Percentiles rank a stretch among this genome's conserved stretches.
These are phyloP conservation scores for Trichoderma parareesei DNA, from an alignment of 495 filamentous ascomycete genomes.

Conservation along the genomic window DNA sequence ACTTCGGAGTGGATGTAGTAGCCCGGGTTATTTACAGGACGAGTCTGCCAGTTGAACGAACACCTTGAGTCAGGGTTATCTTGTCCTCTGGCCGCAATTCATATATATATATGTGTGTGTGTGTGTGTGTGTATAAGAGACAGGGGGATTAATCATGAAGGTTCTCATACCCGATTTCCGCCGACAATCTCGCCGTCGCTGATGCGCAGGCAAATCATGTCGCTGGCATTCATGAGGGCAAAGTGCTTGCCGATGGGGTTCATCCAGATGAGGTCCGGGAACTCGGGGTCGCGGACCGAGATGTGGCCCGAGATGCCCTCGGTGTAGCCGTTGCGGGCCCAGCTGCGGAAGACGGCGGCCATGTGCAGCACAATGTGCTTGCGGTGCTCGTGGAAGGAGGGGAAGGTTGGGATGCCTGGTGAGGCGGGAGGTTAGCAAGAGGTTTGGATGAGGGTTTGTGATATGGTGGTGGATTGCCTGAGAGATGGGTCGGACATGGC, in stretches of 20 bases:
- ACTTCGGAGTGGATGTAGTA: conserved; percentile 59
- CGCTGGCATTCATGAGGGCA: conserved; percentile 35
- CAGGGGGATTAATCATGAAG: too few relatives aligned
- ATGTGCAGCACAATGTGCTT: conserved; percentile 41
- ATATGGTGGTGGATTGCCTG: background rate
- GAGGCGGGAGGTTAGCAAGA: background rate
- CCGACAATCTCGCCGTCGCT: conserved; percentile 50
- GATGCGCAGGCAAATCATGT: conserved; percentile 17
- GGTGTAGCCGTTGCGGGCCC: conserved; percentile 43
- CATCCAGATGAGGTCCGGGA: conserved; percentile 53
- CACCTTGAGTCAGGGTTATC: background rate
- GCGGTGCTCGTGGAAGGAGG: conserved; percentile 21
- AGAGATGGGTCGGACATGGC: background rate
- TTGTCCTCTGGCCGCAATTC: background rate
- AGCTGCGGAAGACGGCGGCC: conserved; percentile 46
- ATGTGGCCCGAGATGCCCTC: conserved; percentile 55
- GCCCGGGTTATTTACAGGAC: conserved; percentile 41
- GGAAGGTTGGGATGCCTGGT: conserved; percentile 22
- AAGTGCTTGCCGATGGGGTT: conserved; percentile 48
- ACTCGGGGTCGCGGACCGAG: conserved; percentile 47
- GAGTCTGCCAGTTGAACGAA: conserved; percentile 23
- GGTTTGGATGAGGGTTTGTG: background rate
- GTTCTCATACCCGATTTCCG: conserved; percentile 24
- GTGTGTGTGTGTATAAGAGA: too few relatives aligned
- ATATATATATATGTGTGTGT: background rate